Conservation (phyloP, 768 basidiomycete genomes). For the Lactarius sp. region DNA sequence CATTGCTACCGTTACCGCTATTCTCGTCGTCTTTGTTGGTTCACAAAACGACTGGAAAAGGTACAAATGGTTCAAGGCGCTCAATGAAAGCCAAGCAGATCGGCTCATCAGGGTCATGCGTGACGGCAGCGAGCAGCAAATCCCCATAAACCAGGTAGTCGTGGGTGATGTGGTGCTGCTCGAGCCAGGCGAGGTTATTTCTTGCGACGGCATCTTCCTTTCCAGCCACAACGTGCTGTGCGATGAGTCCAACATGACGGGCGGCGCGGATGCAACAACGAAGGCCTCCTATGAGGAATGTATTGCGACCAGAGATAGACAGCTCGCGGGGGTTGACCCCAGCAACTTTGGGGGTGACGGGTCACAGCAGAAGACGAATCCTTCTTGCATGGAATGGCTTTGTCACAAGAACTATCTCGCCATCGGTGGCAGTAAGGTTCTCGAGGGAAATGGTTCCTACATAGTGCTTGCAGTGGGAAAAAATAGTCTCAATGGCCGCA, state of each 20-base stretch:
- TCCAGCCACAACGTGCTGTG: conserved; percentile 90
- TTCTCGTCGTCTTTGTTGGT: conserved; percentile 78
- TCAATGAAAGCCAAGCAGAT: conserved; percentile 95
- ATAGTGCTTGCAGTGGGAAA: conserved; percentile 89
- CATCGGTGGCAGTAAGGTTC: conserved; percentile 85
- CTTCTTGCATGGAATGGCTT: conserved; percentile 29
- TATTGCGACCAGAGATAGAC: conserved; percentile 41
- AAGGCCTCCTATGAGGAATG: conserved; percentile 85
- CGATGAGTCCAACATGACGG: conserved; percentile 95
- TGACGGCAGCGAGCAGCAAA: conserved; percentile 29
- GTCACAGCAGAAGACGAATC: conserved; percentile 13
- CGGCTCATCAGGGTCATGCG: conserved; percentile 70
- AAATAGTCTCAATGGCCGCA: conserved; percentile 91
- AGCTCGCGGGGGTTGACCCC: conserved; percentile 21
- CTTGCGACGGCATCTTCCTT: conserved; percentile 94
- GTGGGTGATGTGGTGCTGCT: conserved; percentile 91
- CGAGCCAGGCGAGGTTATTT: conserved; percentile 93
- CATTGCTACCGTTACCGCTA: conserved; percentile 73
- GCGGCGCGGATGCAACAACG: conserved; percentile 92
- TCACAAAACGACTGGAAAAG: conserved; percentile 98
- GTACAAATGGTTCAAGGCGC: conserved; percentile 88
- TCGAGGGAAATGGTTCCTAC: conserved; percentile 92
- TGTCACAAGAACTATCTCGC: conserved; percentile 87
- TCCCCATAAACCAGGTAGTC: conserved; percentile 64
- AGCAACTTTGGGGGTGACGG: conserved; percentile 16